phyloP scores from a whole-genome alignment of 805 yeast species.

The Metschnikowia reukaufii region DNA sequence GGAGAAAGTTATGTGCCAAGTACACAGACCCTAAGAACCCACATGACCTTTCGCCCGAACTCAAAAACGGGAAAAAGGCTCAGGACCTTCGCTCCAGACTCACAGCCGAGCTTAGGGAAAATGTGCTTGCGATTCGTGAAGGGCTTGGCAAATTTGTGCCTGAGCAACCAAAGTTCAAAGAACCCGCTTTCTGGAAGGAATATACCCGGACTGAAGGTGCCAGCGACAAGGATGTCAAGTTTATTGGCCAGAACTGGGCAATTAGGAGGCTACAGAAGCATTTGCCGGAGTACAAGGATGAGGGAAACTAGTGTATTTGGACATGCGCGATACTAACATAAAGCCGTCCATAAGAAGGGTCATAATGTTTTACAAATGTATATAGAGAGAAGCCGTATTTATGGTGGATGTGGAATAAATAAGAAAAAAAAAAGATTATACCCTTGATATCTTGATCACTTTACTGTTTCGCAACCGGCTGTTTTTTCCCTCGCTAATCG shows the following conservation, averaged over 20 bases:
- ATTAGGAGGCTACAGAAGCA: conserved; percentile 64
- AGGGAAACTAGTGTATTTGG: conserved; percentile 7
- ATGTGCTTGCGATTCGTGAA: conserved; percentile 51
- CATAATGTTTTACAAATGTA: no score
- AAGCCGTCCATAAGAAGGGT: no score
- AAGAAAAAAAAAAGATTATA: no score
- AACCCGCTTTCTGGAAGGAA: conserved; percentile 72
- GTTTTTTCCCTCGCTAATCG: no score
- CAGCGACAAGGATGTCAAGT: conserved; percentile 65
- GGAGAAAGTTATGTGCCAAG: conserved; percentile 63
- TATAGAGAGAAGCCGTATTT: no score
- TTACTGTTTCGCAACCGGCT: no score
- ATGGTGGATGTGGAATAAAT: no score
- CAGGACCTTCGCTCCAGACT: conserved; percentile 64
- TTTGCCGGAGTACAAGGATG: conserved; percentile 26
- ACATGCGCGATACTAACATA: no score
- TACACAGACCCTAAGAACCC: conserved; percentile 53
- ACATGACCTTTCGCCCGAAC: conserved; percentile 57
- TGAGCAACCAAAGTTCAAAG: conserved; percentile 69
- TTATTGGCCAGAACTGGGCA: conserved; percentile 84
- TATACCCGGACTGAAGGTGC: conserved; percentile 65
- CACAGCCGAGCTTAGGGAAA: conserved; percentile 65
- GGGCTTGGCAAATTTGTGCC: conserved; percentile 44
- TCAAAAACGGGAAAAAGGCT: conserved; percentile 65
- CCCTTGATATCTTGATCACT: no score